Evolutionary conservation across 148 eudicot genomes (phyloP).

Genomic region (Vaccinium macrocarpon): DNA sequence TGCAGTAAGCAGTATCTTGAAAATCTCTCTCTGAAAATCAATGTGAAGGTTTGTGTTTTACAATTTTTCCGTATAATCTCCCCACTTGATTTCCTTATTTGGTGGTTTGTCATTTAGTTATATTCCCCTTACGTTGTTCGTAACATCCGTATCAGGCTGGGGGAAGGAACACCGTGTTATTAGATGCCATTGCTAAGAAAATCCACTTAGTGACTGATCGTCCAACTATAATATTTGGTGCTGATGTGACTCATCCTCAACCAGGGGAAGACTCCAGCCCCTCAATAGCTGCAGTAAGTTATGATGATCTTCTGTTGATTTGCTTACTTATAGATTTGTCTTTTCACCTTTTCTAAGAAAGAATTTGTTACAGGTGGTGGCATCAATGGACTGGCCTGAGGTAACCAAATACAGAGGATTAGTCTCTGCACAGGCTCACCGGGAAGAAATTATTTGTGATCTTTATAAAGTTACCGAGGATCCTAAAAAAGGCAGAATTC

Average conservation of each 20-base stretch:
- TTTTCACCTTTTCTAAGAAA: not conserved
- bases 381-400: slow-evolving; percentile 86
- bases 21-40: slow-evolving; percentile 73
- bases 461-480: slow-evolving; percentile 42
- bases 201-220: slow-evolving; percentile 50
- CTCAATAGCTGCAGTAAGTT: slow-evolving; percentile 82
- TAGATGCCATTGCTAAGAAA: slow-evolving; percentile 26
- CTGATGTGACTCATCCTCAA: slow-evolving; percentile 87
- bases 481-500: slow-evolving; percentile 35
- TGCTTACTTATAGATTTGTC: not conserved
- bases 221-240: slow-evolving; percentile 81
- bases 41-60: slow-evolving; percentile 66
- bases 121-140: not conserved
- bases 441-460: slow-evolving; percentile 68
- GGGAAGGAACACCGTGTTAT: slow-evolving; percentile 58
- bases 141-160: slow-evolving; percentile 50
- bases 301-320: not conserved
- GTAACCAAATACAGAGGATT: slow-evolving; percentile 75
- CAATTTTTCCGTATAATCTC: not conserved
- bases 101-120: no score
- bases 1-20: slow-evolving; percentile 67
- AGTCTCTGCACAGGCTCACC: slow-evolving; percentile 60
- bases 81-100: not conserved
- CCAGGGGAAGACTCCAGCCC: slow-evolving; percentile 88
- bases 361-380: slow-evolving; percentile 60